These are phyloP conservation scores for Pseudogymnoascus sp. DNA, from an alignment of 2,329 filamentous ascomycete genomes.

Conservation along the genomic window DNA sequence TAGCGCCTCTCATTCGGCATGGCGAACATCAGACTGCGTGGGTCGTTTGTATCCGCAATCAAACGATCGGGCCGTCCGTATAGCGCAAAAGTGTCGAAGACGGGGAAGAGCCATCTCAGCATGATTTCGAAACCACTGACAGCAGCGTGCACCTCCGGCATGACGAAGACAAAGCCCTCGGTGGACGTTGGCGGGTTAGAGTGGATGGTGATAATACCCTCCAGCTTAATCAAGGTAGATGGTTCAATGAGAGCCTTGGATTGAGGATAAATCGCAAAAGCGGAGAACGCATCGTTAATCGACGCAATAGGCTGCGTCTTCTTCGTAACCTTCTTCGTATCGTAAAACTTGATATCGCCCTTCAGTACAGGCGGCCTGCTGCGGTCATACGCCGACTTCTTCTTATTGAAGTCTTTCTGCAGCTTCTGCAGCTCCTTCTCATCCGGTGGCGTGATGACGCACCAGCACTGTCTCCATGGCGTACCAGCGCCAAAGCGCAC, in stretches of 20 bases:
- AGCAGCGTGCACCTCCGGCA: conserved; percentile 90
- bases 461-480: conserved; percentile 95
- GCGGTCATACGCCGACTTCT: conserved; percentile 74
- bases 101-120: conserved; percentile 83
- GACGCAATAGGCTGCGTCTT: conserved; percentile 86
- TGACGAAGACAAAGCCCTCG: conserved; percentile 94
- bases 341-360: conserved; percentile 92
- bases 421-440: conserved; percentile 84
- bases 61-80: conserved; percentile 85
- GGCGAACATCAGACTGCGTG: conserved; percentile 92
- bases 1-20: conserved; percentile 85
- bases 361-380: conserved; percentile 59
- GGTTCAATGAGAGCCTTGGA: conserved; percentile 89
- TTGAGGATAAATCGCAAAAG: conserved; percentile 93
- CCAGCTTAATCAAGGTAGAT: conserved; percentile 87
- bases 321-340: conserved; percentile 82
- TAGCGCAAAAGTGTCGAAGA: conserved; percentile 84
- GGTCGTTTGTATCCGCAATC: conserved; percentile 78
- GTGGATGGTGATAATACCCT: conserved; percentile 84
- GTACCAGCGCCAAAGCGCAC: conserved; percentile 94
- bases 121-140: conserved; percentile 94
- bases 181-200: conserved; percentile 66
- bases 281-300: conserved; percentile 81
- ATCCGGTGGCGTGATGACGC: conserved; percentile 83
- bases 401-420: conserved; percentile 75